Base-by-base conservation (phyloP, 768 basidiomycete species). In the Leccinum rimulosum region DNA sequence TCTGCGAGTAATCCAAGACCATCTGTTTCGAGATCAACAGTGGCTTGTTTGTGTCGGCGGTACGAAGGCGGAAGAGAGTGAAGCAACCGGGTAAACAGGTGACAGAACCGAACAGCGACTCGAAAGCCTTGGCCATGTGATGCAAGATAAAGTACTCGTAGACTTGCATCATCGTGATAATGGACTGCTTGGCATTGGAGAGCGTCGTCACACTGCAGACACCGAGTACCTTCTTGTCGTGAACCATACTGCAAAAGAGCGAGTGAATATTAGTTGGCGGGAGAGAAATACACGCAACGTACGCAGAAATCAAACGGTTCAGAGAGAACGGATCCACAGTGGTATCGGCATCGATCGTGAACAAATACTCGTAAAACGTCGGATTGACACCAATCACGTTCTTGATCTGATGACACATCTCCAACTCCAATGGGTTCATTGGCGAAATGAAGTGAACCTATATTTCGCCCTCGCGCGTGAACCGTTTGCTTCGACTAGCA, bases 121-220 rank as follows among this genome's bases (percentile, higher is more conserved):
- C 97, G 75, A 99, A 98, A 2, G 96, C 93, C 74, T 99, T 99
- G 53, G 97, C 93, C 82, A 99, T 87, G 75, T 98, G 94, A 76
- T 99, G 97, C 0, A 94, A 98, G 66, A 99, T 94, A 79, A 93
- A 99, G 82, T 98, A 98, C 71, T 98, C 96, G 79, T 98, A 98
- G 33, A 98, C 96, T 80, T 98, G 95, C 89, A 95, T 92, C 95
- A 97, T 97, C 9, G 95, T 97, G 62, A 95, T 88, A 68, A 95
- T 81, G 1, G 95, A 97, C 73, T 95, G 91, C 73, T 97, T 96
- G 17, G 95, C 85, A 66, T 99, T 98, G 33, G 95, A 81, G 57
- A 99, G 78, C 63, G 88, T 82, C 0, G 96, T 99, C 75, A 98
- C 97, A 63, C 97, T 97, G 65, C 96, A 98, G 58, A 92, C 91